These are phyloP conservation scores for Claviceps capensis DNA, from an alignment of 2,329 filamentous ascomycete species.

Conservation along the genomic window DNA sequence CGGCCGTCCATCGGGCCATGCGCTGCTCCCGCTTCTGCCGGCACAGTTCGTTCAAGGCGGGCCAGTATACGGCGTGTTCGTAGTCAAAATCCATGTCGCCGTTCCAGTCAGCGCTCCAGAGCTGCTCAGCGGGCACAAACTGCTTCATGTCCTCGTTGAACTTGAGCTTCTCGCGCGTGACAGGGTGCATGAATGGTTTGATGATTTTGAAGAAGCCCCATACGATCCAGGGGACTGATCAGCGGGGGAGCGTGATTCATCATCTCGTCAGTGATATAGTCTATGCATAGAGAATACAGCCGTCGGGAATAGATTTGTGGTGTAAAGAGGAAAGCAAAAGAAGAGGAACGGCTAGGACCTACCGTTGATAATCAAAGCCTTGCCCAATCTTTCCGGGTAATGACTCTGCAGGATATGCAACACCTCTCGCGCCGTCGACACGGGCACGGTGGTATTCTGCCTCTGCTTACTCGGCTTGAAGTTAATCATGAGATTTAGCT, in stretches of 20 bases:
- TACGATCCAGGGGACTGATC: constrained; percentile 74
- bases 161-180: constrained; percentile 88
- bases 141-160: constrained; percentile 86
- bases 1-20: constrained; percentile 60
- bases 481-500: constrained; percentile 75
- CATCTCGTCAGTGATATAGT: neutral
- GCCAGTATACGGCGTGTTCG: constrained; percentile 82
- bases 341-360: constrained; percentile 16
- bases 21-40: constrained; percentile 49
- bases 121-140: constrained; percentile 68
- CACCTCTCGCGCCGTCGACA: constrained; percentile 70
- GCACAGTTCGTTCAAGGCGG: constrained; percentile 61
- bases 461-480: constrained; percentile 70
- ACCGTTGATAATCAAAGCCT: constrained; percentile 83
- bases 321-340: neutral
- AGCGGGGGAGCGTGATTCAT: neutral
- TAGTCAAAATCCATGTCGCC: constrained; percentile 84
- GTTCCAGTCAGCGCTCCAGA: constrained; percentile 61
- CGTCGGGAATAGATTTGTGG: too few relatives aligned
- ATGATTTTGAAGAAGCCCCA: constrained; percentile 93
- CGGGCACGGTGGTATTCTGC: constrained; percentile 56
- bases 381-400: constrained; percentile 84
- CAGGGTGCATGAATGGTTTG: constrained; percentile 88
- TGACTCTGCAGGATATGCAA: constrained; percentile 86
- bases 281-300: neutral